Evolutionary conservation across 768 basidiomycete species (phyloP).

Genomic region (Hemileccinum impolitum): DNA sequence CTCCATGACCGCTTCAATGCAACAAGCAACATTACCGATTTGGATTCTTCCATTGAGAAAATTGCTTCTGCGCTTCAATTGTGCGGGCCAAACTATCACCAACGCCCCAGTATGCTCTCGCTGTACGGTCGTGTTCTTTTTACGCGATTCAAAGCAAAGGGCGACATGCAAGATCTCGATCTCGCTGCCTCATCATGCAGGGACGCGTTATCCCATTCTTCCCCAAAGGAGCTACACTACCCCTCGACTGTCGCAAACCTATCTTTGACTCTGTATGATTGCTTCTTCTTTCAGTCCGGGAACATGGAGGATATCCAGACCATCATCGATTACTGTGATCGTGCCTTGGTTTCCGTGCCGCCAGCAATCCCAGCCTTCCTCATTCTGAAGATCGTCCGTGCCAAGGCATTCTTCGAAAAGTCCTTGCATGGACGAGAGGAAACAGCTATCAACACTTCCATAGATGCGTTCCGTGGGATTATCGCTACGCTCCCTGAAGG

Average conservation of each 20-base stretch:
- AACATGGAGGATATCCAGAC: conserved; percentile 16
- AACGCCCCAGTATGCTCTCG: conserved; percentile 7
- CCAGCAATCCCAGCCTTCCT: background rate
- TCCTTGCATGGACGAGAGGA: conserved; percentile 9
- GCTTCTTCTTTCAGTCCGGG: conserved; percentile 6
- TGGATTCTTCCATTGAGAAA: conserved; percentile 17
- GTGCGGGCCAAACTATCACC: conserved; percentile 6
- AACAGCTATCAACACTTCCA: conserved; percentile 4
- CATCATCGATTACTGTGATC: conserved; percentile 22
- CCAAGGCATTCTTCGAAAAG: conserved; percentile 12
- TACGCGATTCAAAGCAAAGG: conserved; percentile 13
- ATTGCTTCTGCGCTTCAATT: conserved; percentile 12
- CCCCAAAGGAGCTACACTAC: conserved; percentile 3
- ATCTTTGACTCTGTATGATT: conserved; percentile 4
- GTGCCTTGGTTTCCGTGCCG: conserved; percentile 4
- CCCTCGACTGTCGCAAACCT: conserved; percentile 1
- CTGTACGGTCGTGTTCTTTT: conserved; percentile 11
- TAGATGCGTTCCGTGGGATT: conserved; percentile 15
- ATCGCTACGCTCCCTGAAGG: conserved; percentile 9
- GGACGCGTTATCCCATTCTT: conserved; percentile 11
- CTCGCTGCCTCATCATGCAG: conserved; percentile 15
- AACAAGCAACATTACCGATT: conserved; percentile 8
- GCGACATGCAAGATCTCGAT: conserved; percentile 12
- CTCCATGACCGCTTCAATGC: conserved; percentile 9
- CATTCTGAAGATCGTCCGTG: conserved; percentile 12